A percentile compares a stretch with the other conserved stretches of the same genome.
Conservation (phyloP, 441 rosid species). For the Populus hybrid region DNA sequence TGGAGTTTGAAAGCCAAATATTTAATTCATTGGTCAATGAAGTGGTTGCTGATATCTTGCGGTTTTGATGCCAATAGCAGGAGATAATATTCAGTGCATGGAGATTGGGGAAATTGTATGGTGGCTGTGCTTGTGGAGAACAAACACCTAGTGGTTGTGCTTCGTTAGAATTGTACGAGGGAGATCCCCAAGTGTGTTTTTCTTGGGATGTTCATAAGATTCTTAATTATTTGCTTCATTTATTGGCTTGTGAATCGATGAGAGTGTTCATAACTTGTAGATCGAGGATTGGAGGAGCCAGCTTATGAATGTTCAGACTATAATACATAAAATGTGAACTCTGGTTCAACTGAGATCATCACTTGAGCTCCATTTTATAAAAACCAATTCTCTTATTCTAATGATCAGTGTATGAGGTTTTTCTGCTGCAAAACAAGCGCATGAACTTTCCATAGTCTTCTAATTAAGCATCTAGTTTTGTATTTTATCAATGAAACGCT, state of each 20-base stretch:
- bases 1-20: conserved; percentile 55
- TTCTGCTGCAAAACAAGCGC: too few species aligned
- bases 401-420: too few species aligned
- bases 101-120: background rate
- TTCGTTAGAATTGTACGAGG: background rate
- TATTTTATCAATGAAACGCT: too few species aligned
- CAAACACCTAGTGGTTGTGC: background rate
- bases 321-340: too few species aligned
- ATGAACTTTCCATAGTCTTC: too few species aligned
- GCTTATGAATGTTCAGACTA: background rate
- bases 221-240: background rate
- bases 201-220: too few species aligned
- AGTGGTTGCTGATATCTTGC: conserved; percentile 48
- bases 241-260: background rate
- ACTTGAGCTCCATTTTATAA: too few species aligned
- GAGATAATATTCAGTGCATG: background rate
- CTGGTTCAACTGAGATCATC: too few species aligned
- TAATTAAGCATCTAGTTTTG: too few species aligned
- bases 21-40: conserved; percentile 62
- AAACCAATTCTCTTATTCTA: too few species aligned
- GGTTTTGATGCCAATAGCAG: conserved; percentile 13
- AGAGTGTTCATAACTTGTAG: background rate
- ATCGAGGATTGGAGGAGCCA: background rate
- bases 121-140: background rate
- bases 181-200: too few species aligned